Base-by-base conservation (phyloP, 495 filamentous ascomycete genomes). In the Cryomyces antarcticus region DNA sequence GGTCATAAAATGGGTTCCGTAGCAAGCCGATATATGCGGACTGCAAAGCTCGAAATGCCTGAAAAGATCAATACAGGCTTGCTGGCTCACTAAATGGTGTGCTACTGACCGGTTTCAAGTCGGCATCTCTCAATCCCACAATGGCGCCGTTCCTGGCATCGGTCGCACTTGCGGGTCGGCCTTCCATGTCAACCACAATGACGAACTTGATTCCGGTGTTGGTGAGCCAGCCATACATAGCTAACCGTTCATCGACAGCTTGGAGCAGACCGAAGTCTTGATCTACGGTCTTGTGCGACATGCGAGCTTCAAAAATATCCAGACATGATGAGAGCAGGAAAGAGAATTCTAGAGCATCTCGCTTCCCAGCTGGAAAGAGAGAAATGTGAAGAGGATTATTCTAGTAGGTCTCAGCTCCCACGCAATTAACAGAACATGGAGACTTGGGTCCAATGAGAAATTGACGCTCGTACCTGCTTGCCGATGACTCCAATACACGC, bases 341-440 rank as follows among this genome's bases (percentile, higher is more conserved):
- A 35, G 82, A 84, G 68, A 88, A 95, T 53, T 92, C 81, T 27
- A 97, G 72, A 5, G 63, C 71, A 46, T 66, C 76, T 55, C 62
- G 68, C 37, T 54, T 50, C 49, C 62, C 53, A 0, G 85, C 77
- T 31, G 86, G 80, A 60, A 95, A 95, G 56, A 94, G 70, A 38
- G 81, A 72, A 45, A 92, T 80, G 62, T 94, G 88, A 56, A 97
- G 80, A 39, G 88, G 89, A 58, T 93, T 93, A 63, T 95, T 92
- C 89, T 97, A 54, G 13, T 37, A 5, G 12, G 7, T 28, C 43
- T 41, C 27, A 36, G 38, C 28, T 27, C 11, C 24, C 41, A 9
- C 7, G 29, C 17, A 11, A 39, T 36, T 29, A n/a, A 29, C 30
- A 44, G 3, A 35, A 27, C 12, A 31, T 27, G 7, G 30, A 35